Evolutionary conservation across 345 rosid genomes (phyloP).

Genomic region (Gossypium herbaceum): DNA sequence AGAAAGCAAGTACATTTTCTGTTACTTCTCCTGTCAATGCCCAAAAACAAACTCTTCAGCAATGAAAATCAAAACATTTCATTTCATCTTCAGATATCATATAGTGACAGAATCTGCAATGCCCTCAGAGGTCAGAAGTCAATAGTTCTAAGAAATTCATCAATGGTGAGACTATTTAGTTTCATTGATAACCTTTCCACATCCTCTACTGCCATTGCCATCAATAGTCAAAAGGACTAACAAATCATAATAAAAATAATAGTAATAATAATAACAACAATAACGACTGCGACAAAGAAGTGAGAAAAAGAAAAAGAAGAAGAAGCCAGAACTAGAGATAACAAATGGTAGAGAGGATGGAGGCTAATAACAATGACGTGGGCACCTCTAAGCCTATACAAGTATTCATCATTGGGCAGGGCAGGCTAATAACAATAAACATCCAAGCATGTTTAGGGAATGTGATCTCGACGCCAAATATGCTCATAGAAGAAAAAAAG

Average conservation of each 20-base stretch:
- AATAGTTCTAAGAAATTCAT: background rate
- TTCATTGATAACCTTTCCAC: background rate
- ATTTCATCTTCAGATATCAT: too few relatives aligned
- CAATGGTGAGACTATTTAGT: background rate
- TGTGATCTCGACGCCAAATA: background rate
- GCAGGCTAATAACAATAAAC: background rate
- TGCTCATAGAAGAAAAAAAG: too few relatives aligned
- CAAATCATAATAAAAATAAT: background rate
- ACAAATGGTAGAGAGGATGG: background rate
- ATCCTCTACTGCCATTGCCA: background rate
- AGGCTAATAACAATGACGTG: background rate
- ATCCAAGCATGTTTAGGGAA: background rate
- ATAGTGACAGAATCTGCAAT: background rate
- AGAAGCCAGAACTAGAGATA: background rate
- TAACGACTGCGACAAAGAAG: background rate
- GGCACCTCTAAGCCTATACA: background rate
- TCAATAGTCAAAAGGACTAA: background rate
- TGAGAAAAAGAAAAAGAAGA: background rate
- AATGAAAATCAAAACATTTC: background rate
- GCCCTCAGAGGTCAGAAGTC: background rate
- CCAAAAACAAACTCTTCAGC: background rate
- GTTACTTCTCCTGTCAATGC: background rate
- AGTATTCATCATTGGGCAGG: constrained; percentile 5
- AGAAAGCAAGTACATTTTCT: background rate
- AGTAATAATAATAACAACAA: background rate